Evolutionary conservation across 2,329 filamentous ascomycete genomes (phyloP).

Genomic region (Myriosclerotinia scirpicola): DNA sequence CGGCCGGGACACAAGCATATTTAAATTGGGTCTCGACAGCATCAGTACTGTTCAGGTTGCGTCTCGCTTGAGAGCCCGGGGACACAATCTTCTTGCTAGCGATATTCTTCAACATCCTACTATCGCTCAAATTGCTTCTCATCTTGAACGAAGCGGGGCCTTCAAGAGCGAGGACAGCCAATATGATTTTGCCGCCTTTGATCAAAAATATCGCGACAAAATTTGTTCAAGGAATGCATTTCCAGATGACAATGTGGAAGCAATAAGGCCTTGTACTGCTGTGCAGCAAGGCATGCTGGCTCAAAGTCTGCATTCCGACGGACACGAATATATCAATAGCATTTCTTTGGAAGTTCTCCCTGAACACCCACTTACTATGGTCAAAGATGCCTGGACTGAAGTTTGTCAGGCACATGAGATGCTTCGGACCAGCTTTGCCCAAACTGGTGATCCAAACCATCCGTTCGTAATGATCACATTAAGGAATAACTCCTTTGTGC

Average conservation of each 20-base stretch:
- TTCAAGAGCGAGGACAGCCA: slow-evolving; percentile 21
- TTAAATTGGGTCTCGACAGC: slow-evolving; percentile 86
- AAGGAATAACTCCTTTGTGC: slow-evolving; percentile 34
- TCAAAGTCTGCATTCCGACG: slow-evolving; percentile 67
- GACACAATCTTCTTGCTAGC: slow-evolving; percentile 60
- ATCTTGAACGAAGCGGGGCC: slow-evolving; percentile 26
- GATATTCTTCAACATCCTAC: slow-evolving; percentile 70
- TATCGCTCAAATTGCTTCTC: slow-evolving; percentile 41
- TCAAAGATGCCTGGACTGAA: slow-evolving; percentile 60
- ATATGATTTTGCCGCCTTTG: slow-evolving; percentile 54
- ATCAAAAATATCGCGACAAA: slow-evolving; percentile 44
- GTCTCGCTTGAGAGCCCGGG: slow-evolving; percentile 59
- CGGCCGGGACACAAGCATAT: slow-evolving; percentile 67
- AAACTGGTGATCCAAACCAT: slow-evolving; percentile 57
- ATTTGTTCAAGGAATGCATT: slow-evolving; percentile 35
- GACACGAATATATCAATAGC: slow-evolving; percentile 74
- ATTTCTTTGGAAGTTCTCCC: slow-evolving; percentile 54
- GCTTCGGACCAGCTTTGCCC: slow-evolving; percentile 71
- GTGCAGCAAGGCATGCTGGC: slow-evolving; percentile 79
- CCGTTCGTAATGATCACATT: slow-evolving; percentile 78
- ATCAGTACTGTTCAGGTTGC: slow-evolving; percentile 84
- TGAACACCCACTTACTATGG: slow-evolving; percentile 41
- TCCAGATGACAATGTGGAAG: slow-evolving; percentile 47
- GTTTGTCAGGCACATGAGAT: slow-evolving; percentile 63
- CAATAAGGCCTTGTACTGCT: slow-evolving; percentile 73